Base-by-base conservation (phyloP, 768 basidiomycete species). In the Naganishia randhawae region DNA sequence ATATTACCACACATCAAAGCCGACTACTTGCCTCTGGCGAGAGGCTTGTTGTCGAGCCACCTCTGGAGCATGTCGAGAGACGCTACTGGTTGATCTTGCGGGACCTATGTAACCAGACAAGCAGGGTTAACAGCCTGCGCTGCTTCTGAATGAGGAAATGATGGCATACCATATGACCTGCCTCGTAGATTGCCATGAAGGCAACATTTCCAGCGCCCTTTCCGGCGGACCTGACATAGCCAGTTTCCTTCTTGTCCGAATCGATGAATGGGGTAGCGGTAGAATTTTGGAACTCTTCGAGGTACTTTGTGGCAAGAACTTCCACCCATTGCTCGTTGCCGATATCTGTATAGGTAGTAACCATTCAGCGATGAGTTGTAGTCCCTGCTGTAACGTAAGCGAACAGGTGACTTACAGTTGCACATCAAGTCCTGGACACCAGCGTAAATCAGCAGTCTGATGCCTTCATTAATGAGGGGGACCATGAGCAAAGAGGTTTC, bases 371-470 rank as follows among this genome's bases (percentile, higher is more conserved):
- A 3, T 54, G 25, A 31, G 29, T n/a, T n/a, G 8, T 1, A 19
- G 11, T n/a, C 14, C 4, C 3, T 16, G 16, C 13, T 13, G 25
- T 3, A 67, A 54, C n/a, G 33, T 8, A 13, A 3, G n/a, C 6
- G 32, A 31, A 29, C 13, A 55, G 19, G 25, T 10, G 53, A 88
- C 31, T 90, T 84, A 73, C 84, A 89, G 81, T 93, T 92, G 83
- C 92, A 94, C 89, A 91, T 89, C 83, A 87, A 86, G 78, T 93
- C 91, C 37, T 66, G 53, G 53, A 71, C 78, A 31, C 82, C 93
- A 68, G 93, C 92, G 75, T 96, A 98, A 50, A 97, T 86, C 33
- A 97, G 81, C 50, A 99, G 80, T 65, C 91, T 82, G 41, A 99
- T 83, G 6, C 92, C 94, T 42, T 87, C 85, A 57, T 92, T 85